phyloP scores from a whole-genome alignment of 2,329 filamentous ascomycete species.

The Aspergillus carbonarius region DNA sequence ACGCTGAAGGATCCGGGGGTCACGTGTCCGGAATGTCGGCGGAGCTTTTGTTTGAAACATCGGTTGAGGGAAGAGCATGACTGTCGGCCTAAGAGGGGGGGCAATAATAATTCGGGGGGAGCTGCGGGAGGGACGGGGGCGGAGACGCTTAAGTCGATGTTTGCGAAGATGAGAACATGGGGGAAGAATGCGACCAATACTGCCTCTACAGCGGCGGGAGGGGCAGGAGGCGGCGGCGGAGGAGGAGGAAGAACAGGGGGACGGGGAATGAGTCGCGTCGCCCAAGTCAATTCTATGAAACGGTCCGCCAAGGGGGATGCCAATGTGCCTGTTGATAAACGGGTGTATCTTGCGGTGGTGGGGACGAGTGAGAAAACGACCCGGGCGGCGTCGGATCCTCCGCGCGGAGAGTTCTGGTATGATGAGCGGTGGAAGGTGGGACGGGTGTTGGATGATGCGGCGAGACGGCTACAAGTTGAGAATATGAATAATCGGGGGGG shows the following conservation, averaged over 20 bases:
- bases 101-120: constrained; percentile 5
- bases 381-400: constrained; percentile 78
- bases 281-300: constrained; percentile 76
- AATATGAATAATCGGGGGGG: constrained; percentile 47
- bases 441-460: constrained; percentile 52
- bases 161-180: constrained; percentile 78
- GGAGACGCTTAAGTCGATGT: constrained; percentile 69
- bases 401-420: constrained; percentile 78
- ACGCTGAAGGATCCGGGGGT: constrained; percentile 52
- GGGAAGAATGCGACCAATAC: constrained; percentile 63
- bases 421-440: constrained; percentile 87
- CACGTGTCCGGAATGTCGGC: constrained; percentile 50
- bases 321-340: constrained; percentile 74
- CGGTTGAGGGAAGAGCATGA: constrained; percentile 69
- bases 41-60: constrained; percentile 53
- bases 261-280: constrained; percentile 63
- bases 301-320: constrained; percentile 86
- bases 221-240: too few species aligned
- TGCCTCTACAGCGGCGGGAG: constrained; percentile 32
- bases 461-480: constrained; percentile 42
- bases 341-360: constrained; percentile 88
- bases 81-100: constrained; percentile 66
- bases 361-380: constrained; percentile 84
- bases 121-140: constrained; percentile 29
- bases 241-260: constrained; percentile 55